phyloP scores from a whole-genome alignment of 2,329 filamentous ascomycete species.

The Didymosphaeria variabile region DNA sequence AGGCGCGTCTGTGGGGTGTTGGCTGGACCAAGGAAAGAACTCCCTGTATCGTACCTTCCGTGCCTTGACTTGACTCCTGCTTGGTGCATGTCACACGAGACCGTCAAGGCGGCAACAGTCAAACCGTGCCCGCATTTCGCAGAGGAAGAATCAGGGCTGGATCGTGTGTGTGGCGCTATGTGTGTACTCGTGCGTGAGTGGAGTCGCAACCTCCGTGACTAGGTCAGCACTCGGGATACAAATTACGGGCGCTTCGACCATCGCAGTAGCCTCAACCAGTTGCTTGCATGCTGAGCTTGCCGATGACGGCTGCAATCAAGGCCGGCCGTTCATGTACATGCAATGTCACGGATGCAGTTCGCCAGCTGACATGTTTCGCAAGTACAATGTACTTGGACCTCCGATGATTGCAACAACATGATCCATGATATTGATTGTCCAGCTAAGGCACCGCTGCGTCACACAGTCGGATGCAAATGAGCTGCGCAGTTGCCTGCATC shows the following conservation, averaged over 20 bases:
- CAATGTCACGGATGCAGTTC: conserved; percentile 21
- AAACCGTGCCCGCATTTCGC: conserved; percentile 1
- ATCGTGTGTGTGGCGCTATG: conserved; percentile 4
- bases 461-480: conserved; percentile 33
- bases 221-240: conserved; percentile 22
- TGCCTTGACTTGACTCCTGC: conserved; percentile 28
- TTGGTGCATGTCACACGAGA: conserved; percentile 24
- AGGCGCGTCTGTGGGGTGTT: conserved; percentile 21
- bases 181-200: conserved; percentile 7
- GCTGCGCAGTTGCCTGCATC: conserved; percentile 36
- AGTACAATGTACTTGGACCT: conserved; percentile 21
- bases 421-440: conserved; percentile 3
- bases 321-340: conserved; percentile 19
- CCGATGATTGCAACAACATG: conserved; percentile 7
- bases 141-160: conserved; percentile 2
- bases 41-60: conserved; percentile 26
- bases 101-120: conserved; percentile 16
- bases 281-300: neutral
- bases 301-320: conserved; percentile 1
- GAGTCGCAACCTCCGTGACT: conserved; percentile 5
- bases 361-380: conserved; percentile 32
- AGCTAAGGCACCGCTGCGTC: conserved; percentile 22
- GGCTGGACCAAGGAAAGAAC: conserved; percentile 25
- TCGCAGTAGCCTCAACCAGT: neutral
- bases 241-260: conserved; percentile 12